These are phyloP conservation scores for Sanghuangporus baumii DNA, from an alignment of 1,284 basidiomycete species.

Conservation along the genomic window DNA sequence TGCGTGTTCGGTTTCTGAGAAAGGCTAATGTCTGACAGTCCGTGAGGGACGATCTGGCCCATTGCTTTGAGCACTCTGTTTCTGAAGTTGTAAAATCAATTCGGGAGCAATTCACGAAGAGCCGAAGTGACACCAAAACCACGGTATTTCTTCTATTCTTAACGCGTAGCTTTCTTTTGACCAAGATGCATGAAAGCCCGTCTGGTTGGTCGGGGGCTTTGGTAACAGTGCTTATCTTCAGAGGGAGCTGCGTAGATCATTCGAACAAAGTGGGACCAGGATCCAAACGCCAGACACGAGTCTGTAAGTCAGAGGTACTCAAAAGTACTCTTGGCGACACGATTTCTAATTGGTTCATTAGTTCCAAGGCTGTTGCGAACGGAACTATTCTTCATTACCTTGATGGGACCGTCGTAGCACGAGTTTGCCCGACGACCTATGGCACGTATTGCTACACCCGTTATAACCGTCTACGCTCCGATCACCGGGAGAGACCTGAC, in stretches of 20 bases:
- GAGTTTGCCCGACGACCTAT: slow-evolving; percentile 72
- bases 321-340: not conserved
- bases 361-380: slow-evolving; percentile 80
- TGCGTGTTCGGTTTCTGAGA: slow-evolving; percentile 27
- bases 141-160: slow-evolving; percentile 36
- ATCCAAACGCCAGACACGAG: slow-evolving; percentile 53
- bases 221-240: slow-evolving; percentile 78
- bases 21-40: slow-evolving; percentile 42
- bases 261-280: slow-evolving; percentile 45
- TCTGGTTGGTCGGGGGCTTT: slow-evolving; percentile 76
- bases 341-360: slow-evolving; percentile 23
- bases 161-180: slow-evolving; percentile 44
- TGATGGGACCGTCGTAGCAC: slow-evolving; percentile 71
- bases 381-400: slow-evolving; percentile 76
- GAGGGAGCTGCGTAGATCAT: slow-evolving; percentile 60
- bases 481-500: slow-evolving; percentile 44
- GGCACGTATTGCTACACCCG: slow-evolving; percentile 69
- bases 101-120: slow-evolving; percentile 51
- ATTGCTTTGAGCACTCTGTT: slow-evolving; percentile 39
- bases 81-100: slow-evolving; percentile 66
- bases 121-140: slow-evolving; percentile 42
- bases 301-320: not conserved
- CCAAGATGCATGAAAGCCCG: slow-evolving; percentile 37
- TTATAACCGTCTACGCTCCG: slow-evolving; percentile 54
- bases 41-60: not conserved